Evolutionary conservation across 257 asterid genomes (phyloP), one percentile per base, ranked within the genome.

Genomic region (Gentiana dahurica): DNA sequence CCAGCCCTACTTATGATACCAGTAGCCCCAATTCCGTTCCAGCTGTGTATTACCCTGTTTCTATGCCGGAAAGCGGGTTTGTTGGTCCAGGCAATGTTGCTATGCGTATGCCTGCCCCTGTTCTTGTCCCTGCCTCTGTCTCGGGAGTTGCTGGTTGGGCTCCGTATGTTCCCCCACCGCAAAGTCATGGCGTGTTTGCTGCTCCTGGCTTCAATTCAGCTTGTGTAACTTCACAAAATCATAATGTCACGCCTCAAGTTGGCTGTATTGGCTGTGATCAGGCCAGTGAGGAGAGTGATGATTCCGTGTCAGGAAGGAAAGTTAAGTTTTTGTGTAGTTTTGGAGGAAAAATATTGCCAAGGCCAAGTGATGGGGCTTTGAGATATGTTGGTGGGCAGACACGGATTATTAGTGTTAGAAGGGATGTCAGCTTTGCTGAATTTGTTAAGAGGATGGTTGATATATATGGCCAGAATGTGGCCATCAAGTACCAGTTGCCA

Each of bases 351-450:
- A 88, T 92, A 65, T 51, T 89, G 64, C 99, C 99, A 1, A 81
- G 99, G 52, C 80, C 92, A 47, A 82, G 91, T 73, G 99, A 92
- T 57, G 90, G 95, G 53, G 74, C 83, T 0, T 70, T 92, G 75
- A 83, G 99, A 76, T 92, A 88, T 54, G 97, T 88, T 57, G 97
- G 97, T 62, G 99, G 99, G 64, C 95, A 85, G 63, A 92, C 97
- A 62, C 81, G 95, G 81, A 92, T 92, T 55, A 73, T 88, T 58
- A 83, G 84, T 55, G 73, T 92, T 45, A 82, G 79, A 68, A 79
- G 84, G 71, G 85, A 82, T 71, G 66, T 79, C 37, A 71, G 73
- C 59, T 88, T 79, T 62, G 61, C 62, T 41, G 95, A 81, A 55
- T 73, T 92, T 55, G 68, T 83, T 61, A 83, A 63, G 76, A 85